Evolutionary conservation across 345 rosid genomes (phyloP), one percentile per base, ranked within the genome.

Genomic region (Erysimum cheiranthoides): DNA sequence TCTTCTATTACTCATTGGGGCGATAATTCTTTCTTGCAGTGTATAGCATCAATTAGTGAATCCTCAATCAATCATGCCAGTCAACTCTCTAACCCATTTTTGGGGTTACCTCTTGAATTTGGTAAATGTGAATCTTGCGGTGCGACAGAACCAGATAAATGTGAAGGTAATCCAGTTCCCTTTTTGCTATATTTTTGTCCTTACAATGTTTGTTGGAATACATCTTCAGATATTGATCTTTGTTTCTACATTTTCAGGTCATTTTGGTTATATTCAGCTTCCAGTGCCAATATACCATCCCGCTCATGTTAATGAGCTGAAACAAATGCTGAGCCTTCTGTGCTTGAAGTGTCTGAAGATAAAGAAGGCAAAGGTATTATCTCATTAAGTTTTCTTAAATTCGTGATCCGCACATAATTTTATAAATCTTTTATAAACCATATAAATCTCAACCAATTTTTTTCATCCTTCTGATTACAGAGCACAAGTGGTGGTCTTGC

Each of bases 81-180:
- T 84, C 98, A 93, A 80, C 86, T 93, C 7, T 79, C 89, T 10
- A 95, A 95, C 79, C 78, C 98, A 12, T 93, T 86, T 76, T 91
- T 95, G 66, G 99, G 99, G 28, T 74, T 95, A 82, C 99, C 99
- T 3, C 87, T 95, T 1, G 96, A 92, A 54, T 88, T 82, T 83
- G 98, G 99, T 3, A 90, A 88, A 82, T 95, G 99, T 65, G 96
- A 88, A 58, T 85, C 99, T 31, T 93, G 99, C 70, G 96, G 99
- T 53, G 86, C 96, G 4, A 82, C 96, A 18, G 99, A 93, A 72
- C 70, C 84, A 14, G 92, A 90, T 31, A 74, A 90, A 79, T 95
- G 98, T 66, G 99, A 90, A 88, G 99, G 98, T 89, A 76, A 47
- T 83, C 56, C 31, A 38, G 36, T 46, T 62, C 53, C 11, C 3